Conservation (phyloP, 805 yeast species). For the Candida nanaspora region DNA sequence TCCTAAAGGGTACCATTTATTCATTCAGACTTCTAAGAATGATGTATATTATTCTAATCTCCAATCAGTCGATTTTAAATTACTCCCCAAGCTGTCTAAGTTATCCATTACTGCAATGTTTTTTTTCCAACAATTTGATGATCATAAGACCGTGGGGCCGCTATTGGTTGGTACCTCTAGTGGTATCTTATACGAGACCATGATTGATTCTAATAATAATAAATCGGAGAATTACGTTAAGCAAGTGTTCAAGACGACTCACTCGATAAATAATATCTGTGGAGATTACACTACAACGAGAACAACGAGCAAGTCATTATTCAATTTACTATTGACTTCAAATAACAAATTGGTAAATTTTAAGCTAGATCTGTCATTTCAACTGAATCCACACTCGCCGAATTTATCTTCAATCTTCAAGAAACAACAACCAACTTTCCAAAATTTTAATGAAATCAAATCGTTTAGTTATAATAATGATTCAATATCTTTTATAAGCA, state of each 20-base stretch:
- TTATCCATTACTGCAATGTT: slow-evolving; percentile 35
- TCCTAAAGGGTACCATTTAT: slow-evolving; percentile 43
- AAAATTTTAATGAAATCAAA: slow-evolving; percentile 6
- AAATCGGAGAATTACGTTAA: slow-evolving; percentile 31
- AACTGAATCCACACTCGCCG: background rate
- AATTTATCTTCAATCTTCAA: background rate
- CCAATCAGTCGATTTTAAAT: slow-evolving; percentile 32
- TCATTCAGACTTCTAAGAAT: slow-evolving; percentile 37
- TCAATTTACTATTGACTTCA: background rate
- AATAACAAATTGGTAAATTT: background rate
- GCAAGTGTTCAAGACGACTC: slow-evolving; percentile 30
- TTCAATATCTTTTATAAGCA: slow-evolving; percentile 4
- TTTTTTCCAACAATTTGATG: slow-evolving; percentile 22
- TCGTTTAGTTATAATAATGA: background rate
- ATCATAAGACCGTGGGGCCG: too few relatives aligned
- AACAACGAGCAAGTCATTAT: background rate
- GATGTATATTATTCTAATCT: slow-evolving; percentile 43
- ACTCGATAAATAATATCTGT: slow-evolving; percentile 9
- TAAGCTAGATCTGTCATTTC: background rate
- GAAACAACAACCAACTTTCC: background rate
- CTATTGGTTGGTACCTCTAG: slow-evolving; percentile 41
- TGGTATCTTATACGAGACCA: slow-evolving; percentile 42
- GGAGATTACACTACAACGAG: background rate
- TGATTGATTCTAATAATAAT: slow-evolving; percentile 35
- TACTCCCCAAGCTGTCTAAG: slow-evolving; percentile 40